Percentiles rank a stretch among this genome's conserved stretches.
These are phyloP conservation scores for Fomitopsis schrenkii DNA, from an alignment of 1,284 basidiomycete genomes.

Conservation along the genomic window DNA sequence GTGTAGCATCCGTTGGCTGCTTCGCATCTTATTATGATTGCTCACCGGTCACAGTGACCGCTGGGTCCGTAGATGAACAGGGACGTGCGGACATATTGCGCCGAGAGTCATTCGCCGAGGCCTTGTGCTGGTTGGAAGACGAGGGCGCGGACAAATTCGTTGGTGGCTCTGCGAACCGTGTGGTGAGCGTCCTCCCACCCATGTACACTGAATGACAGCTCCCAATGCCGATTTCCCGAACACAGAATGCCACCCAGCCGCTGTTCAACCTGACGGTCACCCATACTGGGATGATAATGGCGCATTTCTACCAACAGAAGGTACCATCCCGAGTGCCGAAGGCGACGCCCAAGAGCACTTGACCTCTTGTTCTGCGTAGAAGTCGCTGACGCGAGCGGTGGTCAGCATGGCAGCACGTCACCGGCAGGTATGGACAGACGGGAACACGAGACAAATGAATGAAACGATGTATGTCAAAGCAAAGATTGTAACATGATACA, in stretches of 20 bases:
- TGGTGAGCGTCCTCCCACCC: conserved; percentile 47
- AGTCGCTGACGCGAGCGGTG: background rate
- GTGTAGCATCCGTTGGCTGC: conserved; percentile 3
- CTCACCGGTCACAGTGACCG: conserved; percentile 6
- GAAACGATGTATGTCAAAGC: no score
- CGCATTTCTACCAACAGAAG: conserved; percentile 72
- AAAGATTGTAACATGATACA: no score
- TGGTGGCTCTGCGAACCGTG: conserved; percentile 62
- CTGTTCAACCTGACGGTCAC: conserved; percentile 82
- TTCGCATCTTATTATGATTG: background rate
- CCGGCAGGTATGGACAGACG: no score
- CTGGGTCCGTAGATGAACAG: conserved; percentile 12
- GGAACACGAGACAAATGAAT: no score
- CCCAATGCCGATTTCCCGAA: background rate
- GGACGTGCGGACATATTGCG: conserved; percentile 31
- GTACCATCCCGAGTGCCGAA: conserved; percentile 29
- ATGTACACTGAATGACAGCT: background rate
- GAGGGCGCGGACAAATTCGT: conserved; percentile 58
- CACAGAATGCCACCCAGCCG: conserved; percentile 84
- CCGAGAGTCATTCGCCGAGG: conserved; percentile 51
- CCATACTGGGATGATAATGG: conserved; percentile 68
- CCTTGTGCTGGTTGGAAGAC: conserved; percentile 77
- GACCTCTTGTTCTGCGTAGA: background rate
- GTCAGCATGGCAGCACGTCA: background rate
- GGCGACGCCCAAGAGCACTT: background rate